Evolutionary conservation across 2,329 filamentous ascomycete genomes (phyloP).

Genomic region (Pseudocercospora fijiensis): DNA sequence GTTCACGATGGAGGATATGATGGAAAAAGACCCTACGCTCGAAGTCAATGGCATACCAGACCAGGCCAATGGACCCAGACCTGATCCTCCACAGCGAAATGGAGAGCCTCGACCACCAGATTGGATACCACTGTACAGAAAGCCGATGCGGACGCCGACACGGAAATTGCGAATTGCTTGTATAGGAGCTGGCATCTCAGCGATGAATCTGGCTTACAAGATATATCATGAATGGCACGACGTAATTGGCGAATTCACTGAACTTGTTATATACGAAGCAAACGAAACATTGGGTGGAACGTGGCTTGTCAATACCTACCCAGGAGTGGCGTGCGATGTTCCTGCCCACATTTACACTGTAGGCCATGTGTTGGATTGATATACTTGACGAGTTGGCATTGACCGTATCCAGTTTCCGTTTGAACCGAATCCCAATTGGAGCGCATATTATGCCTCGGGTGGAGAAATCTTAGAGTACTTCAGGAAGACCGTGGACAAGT

Average conservation of each 20-base stretch:
- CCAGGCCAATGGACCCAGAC: slow-evolving; percentile 27
- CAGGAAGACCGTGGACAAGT: slow-evolving; percentile 41
- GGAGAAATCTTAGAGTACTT: slow-evolving; percentile 47
- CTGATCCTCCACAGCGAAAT: slow-evolving; percentile 31
- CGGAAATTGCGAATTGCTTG: slow-evolving; percentile 33
- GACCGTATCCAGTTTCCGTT: slow-evolving; percentile 38
- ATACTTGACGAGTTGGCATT: neutral
- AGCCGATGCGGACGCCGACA: slow-evolving; percentile 35
- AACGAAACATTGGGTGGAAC: slow-evolving; percentile 44
- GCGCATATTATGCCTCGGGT: slow-evolving; percentile 43
- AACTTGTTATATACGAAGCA: slow-evolving; percentile 47
- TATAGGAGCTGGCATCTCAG: slow-evolving; percentile 40
- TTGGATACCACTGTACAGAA: slow-evolving; percentile 39
- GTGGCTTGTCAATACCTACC: slow-evolving; percentile 44
- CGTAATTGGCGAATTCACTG: slow-evolving; percentile 36
- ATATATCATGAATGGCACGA: slow-evolving; percentile 41
- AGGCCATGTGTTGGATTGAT: neutral
- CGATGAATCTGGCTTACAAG: slow-evolving; percentile 44
- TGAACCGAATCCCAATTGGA: slow-evolving; percentile 47
- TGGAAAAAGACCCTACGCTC: slow-evolving; percentile 29
- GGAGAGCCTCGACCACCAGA: slow-evolving; percentile 29
- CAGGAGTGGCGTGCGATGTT: slow-evolving; percentile 46
- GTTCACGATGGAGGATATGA: slow-evolving; percentile 19
- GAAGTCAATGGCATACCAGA: slow-evolving; percentile 22
- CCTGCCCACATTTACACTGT: slow-evolving; percentile 41